Evolutionary conservation across 2,329 filamentous ascomycete genomes (phyloP), one percentile per base, ranked within the genome.

Genomic region (Colletotrichum incanum): DNA sequence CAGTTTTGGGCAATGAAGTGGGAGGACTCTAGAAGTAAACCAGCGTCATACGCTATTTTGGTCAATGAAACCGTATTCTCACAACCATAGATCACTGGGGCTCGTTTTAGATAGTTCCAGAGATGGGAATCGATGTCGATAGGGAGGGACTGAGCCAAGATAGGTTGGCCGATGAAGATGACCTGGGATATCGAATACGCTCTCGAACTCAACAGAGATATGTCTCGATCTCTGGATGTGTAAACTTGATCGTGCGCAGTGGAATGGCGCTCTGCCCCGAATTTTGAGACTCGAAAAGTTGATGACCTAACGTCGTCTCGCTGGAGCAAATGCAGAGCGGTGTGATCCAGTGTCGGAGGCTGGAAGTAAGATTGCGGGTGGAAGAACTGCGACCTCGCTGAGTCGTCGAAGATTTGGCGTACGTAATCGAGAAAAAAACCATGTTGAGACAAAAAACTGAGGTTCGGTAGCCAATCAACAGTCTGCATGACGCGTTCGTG

Each of bases 361-460:
- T 45, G 31, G 14, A 43, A 2, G 6, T 61, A 28, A 1, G 12
- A 11, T 5, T 56, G 11, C 1, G 55, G 64, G 18, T 52, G 16
- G 12, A 67, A 67, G 34, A 71, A 67, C 2, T 56, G 28, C 5
- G 64, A 62, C 3, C 23, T n/a, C 39, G 5, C 7, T 6, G 3
- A 31, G 41, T 2, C 85, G 78, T 2, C 47, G 11, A 86, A 77
- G 20, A 88, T 81, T 0, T 65, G 73, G 4, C 75, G 49, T 0
- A 86, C 85, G 5, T 75, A 60, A 4, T 75, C 73, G 49, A 88
- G 78, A 52, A 88, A 87, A 0, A 76, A 75, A 0, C 81, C 80
- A 65, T 89, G 82, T 65, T 90, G 88, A 0, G 85, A 77, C 2
- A 86, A 73, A 7, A 79, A 81, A 1, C 81, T 79, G 0, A 90